phyloP scores from a whole-genome alignment of 352 stramenopile species.

The Blastocystis sp. region DNA sequence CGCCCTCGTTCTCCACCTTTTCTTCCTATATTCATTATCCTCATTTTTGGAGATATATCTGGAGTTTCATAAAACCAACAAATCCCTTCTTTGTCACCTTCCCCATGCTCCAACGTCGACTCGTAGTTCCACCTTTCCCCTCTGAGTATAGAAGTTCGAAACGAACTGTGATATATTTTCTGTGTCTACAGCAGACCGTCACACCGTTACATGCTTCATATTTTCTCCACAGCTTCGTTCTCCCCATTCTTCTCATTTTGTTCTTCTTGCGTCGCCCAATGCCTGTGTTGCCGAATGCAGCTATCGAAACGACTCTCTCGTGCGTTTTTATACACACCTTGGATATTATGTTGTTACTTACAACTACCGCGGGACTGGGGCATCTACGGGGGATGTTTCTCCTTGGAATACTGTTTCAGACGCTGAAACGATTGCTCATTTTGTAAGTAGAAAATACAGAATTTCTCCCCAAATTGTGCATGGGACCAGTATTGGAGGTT shows the following conservation, averaged over 20 bases:
- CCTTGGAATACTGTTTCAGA: slow-evolving; percentile 1
- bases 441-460: neutral
- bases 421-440: neutral
- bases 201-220: neutral
- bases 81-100: slow-evolving; percentile 39
- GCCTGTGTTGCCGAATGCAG: neutral
- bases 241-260: neutral
- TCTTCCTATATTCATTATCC: neutral
- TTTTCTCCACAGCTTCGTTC: neutral
- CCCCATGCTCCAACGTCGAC: neutral
- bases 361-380: slow-evolving; percentile 21
- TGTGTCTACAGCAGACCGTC: neutral
- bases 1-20: neutral
- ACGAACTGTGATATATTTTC: neutral
- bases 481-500: slow-evolving; percentile 5
- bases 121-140: neutral
- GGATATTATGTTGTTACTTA: neutral
- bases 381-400: neutral
- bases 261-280: slow-evolving; percentile 12
- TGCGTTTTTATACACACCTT: neutral
- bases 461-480: neutral
- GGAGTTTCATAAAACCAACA: neutral
- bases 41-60: neutral
- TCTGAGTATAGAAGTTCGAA: neutral
- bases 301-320: neutral